phyloP scores from a whole-genome alignment of 768 basidiomycete genomes.

The Podaxis mareebaensis region DNA sequence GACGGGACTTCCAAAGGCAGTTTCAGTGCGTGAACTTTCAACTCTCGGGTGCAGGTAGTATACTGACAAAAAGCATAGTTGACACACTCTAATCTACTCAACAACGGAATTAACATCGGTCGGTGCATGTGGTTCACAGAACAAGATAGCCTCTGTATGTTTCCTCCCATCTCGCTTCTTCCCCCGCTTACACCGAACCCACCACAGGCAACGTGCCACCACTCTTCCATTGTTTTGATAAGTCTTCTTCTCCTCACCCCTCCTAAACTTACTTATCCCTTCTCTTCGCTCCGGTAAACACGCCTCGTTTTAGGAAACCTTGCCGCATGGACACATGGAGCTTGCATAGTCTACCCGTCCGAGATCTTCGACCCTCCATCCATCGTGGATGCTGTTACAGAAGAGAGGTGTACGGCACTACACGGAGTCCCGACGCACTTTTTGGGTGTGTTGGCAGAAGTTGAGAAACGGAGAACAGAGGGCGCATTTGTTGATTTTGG shows the following conservation, averaged over 20 bases:
- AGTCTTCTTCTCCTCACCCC: constrained; percentile 39
- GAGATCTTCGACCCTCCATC: constrained; percentile 60
- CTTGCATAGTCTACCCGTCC: constrained; percentile 76
- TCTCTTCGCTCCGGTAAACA: constrained; percentile 26
- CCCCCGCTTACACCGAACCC: neutral
- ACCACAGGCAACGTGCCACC: constrained; percentile 76
- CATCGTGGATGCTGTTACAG: constrained; percentile 69
- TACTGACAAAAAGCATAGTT: constrained; percentile 41
- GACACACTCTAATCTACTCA: constrained; percentile 77
- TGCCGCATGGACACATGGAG: constrained; percentile 73
- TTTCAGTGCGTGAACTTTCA: constrained; percentile 53
- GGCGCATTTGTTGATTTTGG: constrained; percentile 51
- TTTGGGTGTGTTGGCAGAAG: constrained; percentile 68
- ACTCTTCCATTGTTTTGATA: constrained; percentile 88
- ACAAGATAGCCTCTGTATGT: constrained; percentile 65
- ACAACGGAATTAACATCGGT: constrained; percentile 73
- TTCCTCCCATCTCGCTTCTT: neutral
- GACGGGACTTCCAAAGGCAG: constrained; percentile 80
- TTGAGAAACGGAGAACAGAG: constrained; percentile 49
- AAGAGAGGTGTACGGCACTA: constrained; percentile 73
- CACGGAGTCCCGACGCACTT: constrained; percentile 90
- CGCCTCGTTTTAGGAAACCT: constrained; percentile 83
- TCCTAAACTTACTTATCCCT: constrained; percentile 20
- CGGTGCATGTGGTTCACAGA: constrained; percentile 69
- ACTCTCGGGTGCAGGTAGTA: neutral